Conservation (phyloP, 176 grass and related monocot genomes). For the Poa pratensis region DNA sequence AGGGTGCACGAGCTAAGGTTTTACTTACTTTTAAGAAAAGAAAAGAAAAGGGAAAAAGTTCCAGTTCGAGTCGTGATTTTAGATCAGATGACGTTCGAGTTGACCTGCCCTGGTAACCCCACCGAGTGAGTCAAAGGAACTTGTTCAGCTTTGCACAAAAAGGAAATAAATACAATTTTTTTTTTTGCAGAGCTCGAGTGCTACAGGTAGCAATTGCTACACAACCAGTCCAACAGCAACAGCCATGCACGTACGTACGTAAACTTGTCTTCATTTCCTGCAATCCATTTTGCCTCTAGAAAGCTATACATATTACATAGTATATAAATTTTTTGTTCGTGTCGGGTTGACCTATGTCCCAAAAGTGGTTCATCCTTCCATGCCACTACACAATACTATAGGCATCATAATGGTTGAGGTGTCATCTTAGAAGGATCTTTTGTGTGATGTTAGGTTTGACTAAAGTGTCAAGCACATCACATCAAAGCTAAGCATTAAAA, state of each 20-base stretch:
- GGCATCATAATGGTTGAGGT: slow-evolving; percentile 20
- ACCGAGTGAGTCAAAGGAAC: not conserved
- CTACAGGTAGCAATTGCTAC: slow-evolving; percentile 17
- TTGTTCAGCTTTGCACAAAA: not conserved
- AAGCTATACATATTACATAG: not conserved
- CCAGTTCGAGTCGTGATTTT: not conserved
- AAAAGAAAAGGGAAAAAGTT: too few species aligned
- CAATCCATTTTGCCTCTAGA: slow-evolving; percentile 24
- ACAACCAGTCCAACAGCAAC: slow-evolving; percentile 11
- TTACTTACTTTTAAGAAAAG: too few species aligned
- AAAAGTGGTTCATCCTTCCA: not conserved
- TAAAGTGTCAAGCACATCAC: slow-evolving; percentile 38
- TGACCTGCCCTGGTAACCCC: not conserved
- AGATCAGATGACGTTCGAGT: not conserved
- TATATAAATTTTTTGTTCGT: not conserved
- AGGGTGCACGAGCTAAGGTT: too few species aligned
- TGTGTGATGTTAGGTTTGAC: slow-evolving; percentile 53
- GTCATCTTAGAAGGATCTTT: slow-evolving; percentile 7
- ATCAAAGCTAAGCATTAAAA: slow-evolving; percentile 4
- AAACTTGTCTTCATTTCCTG: not conserved
- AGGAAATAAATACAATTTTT: not conserved
- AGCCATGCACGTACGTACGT: not conserved
- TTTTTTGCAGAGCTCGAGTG: not conserved
- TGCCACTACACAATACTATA: not conserved
- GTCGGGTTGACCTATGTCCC: slow-evolving; percentile 22